A percentile compares a stretch with the other conserved stretches of the same genome.
Conservation (phyloP, 2,329 filamentous ascomycete genomes). For the Calcarisporium arbuscula region DNA sequence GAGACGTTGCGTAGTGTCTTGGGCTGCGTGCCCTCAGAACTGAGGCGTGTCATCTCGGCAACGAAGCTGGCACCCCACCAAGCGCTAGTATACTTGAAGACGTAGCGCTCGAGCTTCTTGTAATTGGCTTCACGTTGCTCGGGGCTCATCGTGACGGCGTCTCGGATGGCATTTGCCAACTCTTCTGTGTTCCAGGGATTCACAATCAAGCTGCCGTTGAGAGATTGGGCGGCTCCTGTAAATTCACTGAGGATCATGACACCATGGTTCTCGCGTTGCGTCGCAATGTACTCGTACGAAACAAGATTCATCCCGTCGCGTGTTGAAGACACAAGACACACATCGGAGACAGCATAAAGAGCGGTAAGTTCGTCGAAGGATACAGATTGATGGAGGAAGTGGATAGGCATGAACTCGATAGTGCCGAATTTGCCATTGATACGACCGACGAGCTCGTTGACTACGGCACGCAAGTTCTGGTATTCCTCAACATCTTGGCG, state of each 20-base stretch:
- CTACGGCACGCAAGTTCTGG: constrained; percentile 88
- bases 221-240: constrained; percentile 86
- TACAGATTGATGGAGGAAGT: constrained; percentile 96
- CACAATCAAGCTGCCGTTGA: constrained; percentile 89
- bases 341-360: constrained; percentile 86
- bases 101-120: constrained; percentile 87
- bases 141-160: constrained; percentile 92
- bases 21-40: constrained; percentile 27
- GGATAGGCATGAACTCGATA: constrained; percentile 97
- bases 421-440: constrained; percentile 98
- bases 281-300: constrained; percentile 96
- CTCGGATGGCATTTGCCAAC: constrained; percentile 84
- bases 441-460: constrained; percentile 92
- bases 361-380: constrained; percentile 91
- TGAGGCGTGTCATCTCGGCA: constrained; percentile 62
- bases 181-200: constrained; percentile 99
- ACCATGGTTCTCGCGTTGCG: constrained; percentile 83
- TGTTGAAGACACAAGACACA: constrained; percentile 89
- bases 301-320: constrained; percentile 98
- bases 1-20: constrained; percentile 36
- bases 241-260: constrained; percentile 96
- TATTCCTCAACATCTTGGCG: constrained; percentile 97
- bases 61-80: constrained; percentile 97
- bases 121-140: constrained; percentile 84
- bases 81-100: constrained; percentile 94